Percentiles rank a stretch among this genome's conserved stretches.
Evolutionary conservation across 2,329 filamentous ascomycete genomes (phyloP).

Genomic region (Pseudogymnoascus verrucosus): DNA sequence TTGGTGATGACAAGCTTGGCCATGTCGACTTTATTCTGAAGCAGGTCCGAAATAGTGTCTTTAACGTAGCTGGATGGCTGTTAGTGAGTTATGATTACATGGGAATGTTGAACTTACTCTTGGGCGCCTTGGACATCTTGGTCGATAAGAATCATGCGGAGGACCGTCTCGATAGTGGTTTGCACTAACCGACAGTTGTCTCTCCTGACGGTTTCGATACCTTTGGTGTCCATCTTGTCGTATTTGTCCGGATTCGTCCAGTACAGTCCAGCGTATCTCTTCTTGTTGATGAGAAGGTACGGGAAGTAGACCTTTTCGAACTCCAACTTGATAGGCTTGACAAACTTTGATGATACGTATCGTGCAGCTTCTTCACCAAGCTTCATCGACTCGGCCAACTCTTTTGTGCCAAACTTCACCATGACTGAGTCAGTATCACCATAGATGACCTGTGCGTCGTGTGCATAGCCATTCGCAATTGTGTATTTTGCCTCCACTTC

Average conservation of each 20-base stretch:
- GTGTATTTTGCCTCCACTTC: constrained; percentile 87
- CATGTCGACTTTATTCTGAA: constrained; percentile 98
- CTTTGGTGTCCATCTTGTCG: constrained; percentile 99
- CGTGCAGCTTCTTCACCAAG: constrained; percentile 87
- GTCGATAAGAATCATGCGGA: constrained; percentile 93
- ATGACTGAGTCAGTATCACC: constrained; percentile 99
- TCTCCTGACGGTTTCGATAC: constrained; percentile 94
- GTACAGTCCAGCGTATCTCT: constrained; percentile 94
- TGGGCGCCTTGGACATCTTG: constrained; percentile 83
- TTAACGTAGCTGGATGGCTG: constrained; percentile 71
- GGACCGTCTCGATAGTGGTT: constrained; percentile 92
- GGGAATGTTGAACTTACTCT: constrained; percentile 55
- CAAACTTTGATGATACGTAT: constrained; percentile 83
- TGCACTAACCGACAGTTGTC: constrained; percentile 95
- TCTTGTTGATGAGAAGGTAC: constrained; percentile 98
- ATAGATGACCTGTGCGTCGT: constrained; percentile 95
- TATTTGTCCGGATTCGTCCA: constrained; percentile 93
- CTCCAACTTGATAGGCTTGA: constrained; percentile 96
- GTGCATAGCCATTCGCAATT: constrained; percentile 86
- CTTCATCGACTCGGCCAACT: constrained; percentile 84
- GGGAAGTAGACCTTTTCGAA: constrained; percentile 99
- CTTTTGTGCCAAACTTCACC: constrained; percentile 93
- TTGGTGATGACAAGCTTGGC: constrained; percentile 99
- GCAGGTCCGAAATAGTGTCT: constrained; percentile 83
- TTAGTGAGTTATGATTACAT: constrained; percentile 37